These are phyloP conservation scores for Globisporangium alternatum DNA, from an alignment of 352 stramenopile species.

Conservation along the genomic window DNA sequence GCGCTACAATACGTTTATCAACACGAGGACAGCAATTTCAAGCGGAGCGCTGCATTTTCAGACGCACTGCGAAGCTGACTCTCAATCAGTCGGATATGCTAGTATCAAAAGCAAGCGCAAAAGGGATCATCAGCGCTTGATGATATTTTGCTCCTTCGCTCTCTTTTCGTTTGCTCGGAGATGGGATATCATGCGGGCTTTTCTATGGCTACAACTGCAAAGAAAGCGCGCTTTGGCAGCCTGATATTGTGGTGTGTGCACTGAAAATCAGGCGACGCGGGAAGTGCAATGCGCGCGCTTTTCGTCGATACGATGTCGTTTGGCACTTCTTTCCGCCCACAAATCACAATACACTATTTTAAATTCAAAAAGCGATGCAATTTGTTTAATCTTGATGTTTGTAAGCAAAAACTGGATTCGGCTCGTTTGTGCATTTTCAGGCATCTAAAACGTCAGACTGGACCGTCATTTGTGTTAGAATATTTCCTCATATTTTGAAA, in stretches of 20 bases:
- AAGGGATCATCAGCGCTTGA: neutral
- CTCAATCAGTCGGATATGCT: no score
- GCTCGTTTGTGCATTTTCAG: no score
- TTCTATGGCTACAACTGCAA: neutral
- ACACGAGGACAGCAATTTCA: no score
- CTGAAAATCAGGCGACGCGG: constrained; percentile 2
- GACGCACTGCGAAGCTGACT: no score
- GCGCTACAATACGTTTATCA: no score
- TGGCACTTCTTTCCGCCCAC: neutral
- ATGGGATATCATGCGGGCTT: constrained; percentile 7
- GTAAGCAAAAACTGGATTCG: no score
- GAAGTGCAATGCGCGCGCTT: neutral
- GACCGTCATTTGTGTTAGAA: no score
- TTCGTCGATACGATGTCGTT: neutral
- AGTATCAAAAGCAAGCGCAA: neutral
- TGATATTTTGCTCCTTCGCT: no score
- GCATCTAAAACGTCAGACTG: no score
- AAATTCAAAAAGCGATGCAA: neutral
- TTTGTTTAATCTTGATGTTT: no score
- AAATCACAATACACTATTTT: constrained; percentile 2
- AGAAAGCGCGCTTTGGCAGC: constrained; percentile 2
- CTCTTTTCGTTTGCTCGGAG: constrained; percentile 8
- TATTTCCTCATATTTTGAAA: no score
- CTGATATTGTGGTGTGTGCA: constrained; percentile 9
- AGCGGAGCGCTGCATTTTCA: no score